Base-by-base conservation (phyloP, 192 early-diverging fungal species). In the Jimgerdemannia lactiflua region DNA sequence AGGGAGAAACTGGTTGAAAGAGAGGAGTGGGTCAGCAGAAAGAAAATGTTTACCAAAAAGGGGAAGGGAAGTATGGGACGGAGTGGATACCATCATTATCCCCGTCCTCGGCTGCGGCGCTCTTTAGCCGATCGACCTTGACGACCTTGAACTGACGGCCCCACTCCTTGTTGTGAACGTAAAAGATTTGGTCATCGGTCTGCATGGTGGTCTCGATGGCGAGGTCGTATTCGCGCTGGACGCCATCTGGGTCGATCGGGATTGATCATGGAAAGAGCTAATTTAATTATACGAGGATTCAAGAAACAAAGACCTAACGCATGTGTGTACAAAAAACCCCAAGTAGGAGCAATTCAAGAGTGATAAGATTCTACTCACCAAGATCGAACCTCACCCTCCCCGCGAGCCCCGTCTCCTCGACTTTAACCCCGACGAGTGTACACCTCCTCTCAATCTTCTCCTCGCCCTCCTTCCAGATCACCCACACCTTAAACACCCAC, bases 81-180 rank as follows among this genome's bases (percentile, higher is more conserved):
- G 17, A 14, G 7, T 41, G 66, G 44, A 73, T 76, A 84, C 82
- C 76, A 71, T 81, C 79, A 42, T 82, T 77, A 71, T 84, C 83
- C 14, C 85, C 87, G 39, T 75, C 77, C 6, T 74, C 75, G 19
- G 75, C 78, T 9, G 78, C 77, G 3, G 76, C 64, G 42, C 80
- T 84, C 77, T 81, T 83, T 19, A 87, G 69, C 67, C 82, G 79
- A 54, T 86, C 80, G 29, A 78, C 75, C 41, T 82, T 83, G 39
- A 79, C 72, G 42, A 84, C 79, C 70, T 84, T 79, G 69, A 83
- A 77, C 72, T 87, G 87, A 43, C 80, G 77, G 0, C 84, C 86
- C 17, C 80, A 81, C 63, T 79, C 74, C 71, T 84, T 79, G n/a
- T 78, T 79, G 70, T 89, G 86, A 59, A 89, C 84, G 74, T 80